phyloP scores from a whole-genome alignment of 345 rosid species.

The Arabidopsis suecica region DNA sequence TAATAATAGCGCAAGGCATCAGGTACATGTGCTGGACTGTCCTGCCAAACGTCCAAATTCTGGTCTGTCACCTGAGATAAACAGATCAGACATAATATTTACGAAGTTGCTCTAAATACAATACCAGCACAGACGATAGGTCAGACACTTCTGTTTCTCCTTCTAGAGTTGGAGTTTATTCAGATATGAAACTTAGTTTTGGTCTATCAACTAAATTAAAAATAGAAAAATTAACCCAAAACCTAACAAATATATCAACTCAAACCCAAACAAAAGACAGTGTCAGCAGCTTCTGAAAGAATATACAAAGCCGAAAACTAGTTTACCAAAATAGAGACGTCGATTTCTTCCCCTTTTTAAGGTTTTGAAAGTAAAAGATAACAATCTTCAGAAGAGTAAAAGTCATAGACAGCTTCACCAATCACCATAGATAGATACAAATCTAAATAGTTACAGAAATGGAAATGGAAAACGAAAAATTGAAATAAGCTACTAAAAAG shows the following conservation, averaged over 20 bases:
- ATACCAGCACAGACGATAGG: conserved; percentile 3
- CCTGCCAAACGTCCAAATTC: conserved; percentile 87
- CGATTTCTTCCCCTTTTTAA: conserved; percentile 4
- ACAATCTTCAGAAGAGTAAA: not conserved
- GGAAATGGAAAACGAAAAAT: conserved; percentile 3
- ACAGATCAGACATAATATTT: conserved; percentile 20
- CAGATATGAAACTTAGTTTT: conserved; percentile 14
- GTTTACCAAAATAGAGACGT: not conserved
- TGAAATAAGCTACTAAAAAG: conserved; percentile 19
- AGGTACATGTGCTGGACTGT: conserved; percentile 80
- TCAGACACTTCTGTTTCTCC: conserved; percentile 16
- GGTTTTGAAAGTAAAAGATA: not conserved
- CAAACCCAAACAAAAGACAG: conserved; percentile 15
- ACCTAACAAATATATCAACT: not conserved
- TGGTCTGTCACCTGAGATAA: conserved; percentile 87
- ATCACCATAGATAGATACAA: conserved; percentile 3
- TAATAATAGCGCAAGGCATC: conserved; percentile 97
- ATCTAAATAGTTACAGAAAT: not conserved
- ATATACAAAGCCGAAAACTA: conserved; percentile 21
- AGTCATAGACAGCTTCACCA: conserved; percentile 3
- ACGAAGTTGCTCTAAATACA: conserved; percentile 19
- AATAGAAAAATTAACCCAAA: not conserved
- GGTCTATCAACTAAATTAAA: not conserved
- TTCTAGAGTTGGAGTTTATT: conserved; percentile 6
- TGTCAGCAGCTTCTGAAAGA: conserved; percentile 3